Base-by-base conservation (phyloP, 2,329 filamentous ascomycete genomes). In the Immersiporthe knoxdaviesiana region DNA sequence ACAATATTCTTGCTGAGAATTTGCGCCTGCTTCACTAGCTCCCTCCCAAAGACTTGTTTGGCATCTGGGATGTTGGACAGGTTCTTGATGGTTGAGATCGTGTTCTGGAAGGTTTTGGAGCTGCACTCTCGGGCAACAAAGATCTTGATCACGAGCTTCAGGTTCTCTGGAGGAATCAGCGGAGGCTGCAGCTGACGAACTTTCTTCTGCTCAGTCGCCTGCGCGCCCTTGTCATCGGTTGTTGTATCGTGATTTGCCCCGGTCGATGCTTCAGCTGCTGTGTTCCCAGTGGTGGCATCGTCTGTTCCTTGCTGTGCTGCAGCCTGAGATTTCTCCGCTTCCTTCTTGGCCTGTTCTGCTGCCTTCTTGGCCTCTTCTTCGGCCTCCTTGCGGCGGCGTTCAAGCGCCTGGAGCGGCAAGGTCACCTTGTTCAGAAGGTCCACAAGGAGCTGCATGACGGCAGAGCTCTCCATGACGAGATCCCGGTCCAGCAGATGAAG, bases 81-180 rank as follows among this genome's bases (percentile, higher is more conserved):
- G 76, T 98, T 97, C 82, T 97, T 98, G 84, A 99, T 97, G n/a
- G 97, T 97, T 21, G 95, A 96, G 66, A 99, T 87, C 0, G 96
- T 98, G 79, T 98, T 97, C 77, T 96, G 92, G 85, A 99, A 99
- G 0, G 96, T 98, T 84, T 97, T 97, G 72, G 93, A 94, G 77
- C 93, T 97, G 81, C 96, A 99, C 79, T 99, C 96, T 63, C 94
- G 91, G 72, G 95, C 95, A 58, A 97, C 93, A 73, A 99, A 92
- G 68, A 99, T 97, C 78, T 96, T 96, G 74, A 98, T 92, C n/a
- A 99, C 94, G 68, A 98, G 84, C 69, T 92, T 92, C 68, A 99
- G 87, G 77, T 98, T 97, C 77, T 94, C 88, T 39, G 95, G 89
- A 6, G 96, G 94, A 67, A 99, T 91, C 59, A 94, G 85, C 0